Evolutionary conservation across 176 grass and related monocot species (phyloP).

Genomic region (Poa pratensis): DNA sequence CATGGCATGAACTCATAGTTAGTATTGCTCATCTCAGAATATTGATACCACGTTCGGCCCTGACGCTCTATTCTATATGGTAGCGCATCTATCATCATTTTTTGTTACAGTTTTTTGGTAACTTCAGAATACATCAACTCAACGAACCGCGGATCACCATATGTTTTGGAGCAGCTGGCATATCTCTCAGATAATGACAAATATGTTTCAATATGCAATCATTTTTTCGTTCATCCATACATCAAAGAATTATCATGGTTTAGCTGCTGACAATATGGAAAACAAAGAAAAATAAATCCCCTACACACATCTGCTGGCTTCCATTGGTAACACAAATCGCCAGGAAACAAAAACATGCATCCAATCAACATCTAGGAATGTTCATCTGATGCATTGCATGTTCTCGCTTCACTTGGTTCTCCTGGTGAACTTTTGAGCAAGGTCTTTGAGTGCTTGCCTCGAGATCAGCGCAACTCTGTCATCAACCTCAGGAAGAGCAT

Average conservation of each 20-base stretch:
- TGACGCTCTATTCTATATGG: too few relatives aligned
- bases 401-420: conserved; percentile 52
- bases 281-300: not conserved
- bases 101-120: not conserved
- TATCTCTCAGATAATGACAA: not conserved
- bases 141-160: not conserved
- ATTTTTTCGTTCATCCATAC: too few relatives aligned
- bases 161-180: not conserved
- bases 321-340: not conserved
- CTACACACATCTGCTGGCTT: not conserved
- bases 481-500: conserved; percentile 52
- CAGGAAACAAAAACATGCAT: not conserved
- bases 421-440: conserved; percentile 49
- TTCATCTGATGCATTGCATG: not conserved
- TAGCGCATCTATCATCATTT: not conserved
- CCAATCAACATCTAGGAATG: not conserved
- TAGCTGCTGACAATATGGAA: not conserved
- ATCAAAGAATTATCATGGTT: too few relatives aligned
- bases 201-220: not conserved
- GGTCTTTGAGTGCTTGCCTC: conserved; percentile 60
- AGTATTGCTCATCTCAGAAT: too few relatives aligned
- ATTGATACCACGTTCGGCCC: too few relatives aligned
- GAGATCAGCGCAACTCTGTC: conserved; percentile 40
- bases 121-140: not conserved
- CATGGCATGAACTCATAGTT: too few relatives aligned